These are phyloP conservation scores for Raffaelea deltoideospora DNA, from an alignment of 2,329 filamentous ascomycete species.

Conservation along the genomic window DNA sequence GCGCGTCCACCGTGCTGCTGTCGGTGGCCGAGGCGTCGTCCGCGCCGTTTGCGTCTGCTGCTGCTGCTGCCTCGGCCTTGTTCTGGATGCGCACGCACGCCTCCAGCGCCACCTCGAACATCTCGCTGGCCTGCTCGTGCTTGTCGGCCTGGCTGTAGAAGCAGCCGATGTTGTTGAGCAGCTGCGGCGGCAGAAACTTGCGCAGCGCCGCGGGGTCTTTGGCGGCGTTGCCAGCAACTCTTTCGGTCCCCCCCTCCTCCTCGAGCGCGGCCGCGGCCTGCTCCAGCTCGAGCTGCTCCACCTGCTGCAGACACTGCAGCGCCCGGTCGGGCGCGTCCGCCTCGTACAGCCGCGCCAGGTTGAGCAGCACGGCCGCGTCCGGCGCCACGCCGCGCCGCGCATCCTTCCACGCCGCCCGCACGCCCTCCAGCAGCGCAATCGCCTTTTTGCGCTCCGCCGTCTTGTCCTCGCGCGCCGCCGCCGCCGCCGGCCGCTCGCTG, in stretches of 20 bases:
- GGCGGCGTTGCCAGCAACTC: constrained; percentile 37
- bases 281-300: constrained; percentile 78
- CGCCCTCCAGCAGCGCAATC: constrained; percentile 66
- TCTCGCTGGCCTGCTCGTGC: constrained; percentile 60
- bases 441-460: constrained; percentile 74
- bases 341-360: constrained; percentile 85
- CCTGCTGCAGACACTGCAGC: constrained; percentile 77
- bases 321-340: constrained; percentile 75
- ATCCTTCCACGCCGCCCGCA: constrained; percentile 83
- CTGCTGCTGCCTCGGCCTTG: constrained; percentile 55
- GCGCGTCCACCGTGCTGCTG: constrained; percentile 48
- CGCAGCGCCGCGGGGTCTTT: constrained; percentile 53
- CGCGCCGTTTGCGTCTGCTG: too few relatives aligned
- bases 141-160: constrained; percentile 86
- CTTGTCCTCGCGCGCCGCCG: constrained; percentile 65
- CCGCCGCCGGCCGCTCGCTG: constrained; percentile 37
- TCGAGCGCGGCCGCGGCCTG: constrained; percentile 58
- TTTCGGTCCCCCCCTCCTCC: constrained; percentile 43
- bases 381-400: constrained; percentile 68
- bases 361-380: constrained; percentile 78
- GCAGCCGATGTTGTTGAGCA: constrained; percentile 94
- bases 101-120: constrained; percentile 84
- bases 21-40: constrained; percentile 27
- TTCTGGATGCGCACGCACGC: constrained; percentile 73
- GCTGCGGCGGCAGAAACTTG: constrained; percentile 69